Evolutionary conservation across 2,329 filamentous ascomycete species (phyloP).

Genomic region (Colletotrichum sp.): DNA sequence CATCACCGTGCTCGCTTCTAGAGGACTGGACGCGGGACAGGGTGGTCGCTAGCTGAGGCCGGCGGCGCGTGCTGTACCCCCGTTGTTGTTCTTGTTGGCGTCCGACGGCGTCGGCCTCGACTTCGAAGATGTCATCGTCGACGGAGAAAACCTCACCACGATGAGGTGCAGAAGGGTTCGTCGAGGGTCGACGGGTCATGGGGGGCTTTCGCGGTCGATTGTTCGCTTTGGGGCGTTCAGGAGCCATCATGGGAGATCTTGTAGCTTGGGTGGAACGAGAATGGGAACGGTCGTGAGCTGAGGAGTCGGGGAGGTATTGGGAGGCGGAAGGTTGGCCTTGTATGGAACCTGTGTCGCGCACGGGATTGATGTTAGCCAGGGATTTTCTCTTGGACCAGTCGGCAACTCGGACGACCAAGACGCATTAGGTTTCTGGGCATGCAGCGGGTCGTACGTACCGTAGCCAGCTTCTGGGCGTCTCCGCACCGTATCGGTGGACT

Average conservation of each 20-base stretch:
- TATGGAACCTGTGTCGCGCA: constrained; percentile 18
- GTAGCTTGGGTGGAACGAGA: constrained; percentile 37
- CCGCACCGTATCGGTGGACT: constrained; percentile 65
- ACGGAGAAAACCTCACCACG: constrained; percentile 88
- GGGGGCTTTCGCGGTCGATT: constrained; percentile 72
- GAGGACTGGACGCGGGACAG: constrained; percentile 49
- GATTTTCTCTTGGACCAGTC: constrained; percentile 9
- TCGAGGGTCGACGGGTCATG: constrained; percentile 76
- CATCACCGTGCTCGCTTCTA: constrained; percentile 29
- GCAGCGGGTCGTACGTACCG: constrained; percentile 47
- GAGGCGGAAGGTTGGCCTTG: constrained; percentile 16
- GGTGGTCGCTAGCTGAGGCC: constrained; percentile 33
- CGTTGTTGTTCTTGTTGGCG: constrained; percentile 43
- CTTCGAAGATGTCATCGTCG: constrained; percentile 84
- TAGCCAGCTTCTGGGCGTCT: constrained; percentile 60
- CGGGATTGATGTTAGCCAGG: constrained; percentile 10
- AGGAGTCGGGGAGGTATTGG: constrained; percentile 38
- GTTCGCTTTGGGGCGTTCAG: constrained; percentile 53
- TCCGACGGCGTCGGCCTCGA: constrained; percentile 67
- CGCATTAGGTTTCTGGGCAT: constrained; percentile 14
- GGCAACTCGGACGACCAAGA: constrained; percentile 17
- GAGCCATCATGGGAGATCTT: constrained; percentile 49
- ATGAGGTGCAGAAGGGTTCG: constrained; percentile 72
- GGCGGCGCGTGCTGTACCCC: constrained; percentile 36
- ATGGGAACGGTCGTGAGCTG: constrained; percentile 42